Evolutionary conservation across 1,284 basidiomycete genomes (phyloP).

Genomic region (Xanthoconium separans): DNA sequence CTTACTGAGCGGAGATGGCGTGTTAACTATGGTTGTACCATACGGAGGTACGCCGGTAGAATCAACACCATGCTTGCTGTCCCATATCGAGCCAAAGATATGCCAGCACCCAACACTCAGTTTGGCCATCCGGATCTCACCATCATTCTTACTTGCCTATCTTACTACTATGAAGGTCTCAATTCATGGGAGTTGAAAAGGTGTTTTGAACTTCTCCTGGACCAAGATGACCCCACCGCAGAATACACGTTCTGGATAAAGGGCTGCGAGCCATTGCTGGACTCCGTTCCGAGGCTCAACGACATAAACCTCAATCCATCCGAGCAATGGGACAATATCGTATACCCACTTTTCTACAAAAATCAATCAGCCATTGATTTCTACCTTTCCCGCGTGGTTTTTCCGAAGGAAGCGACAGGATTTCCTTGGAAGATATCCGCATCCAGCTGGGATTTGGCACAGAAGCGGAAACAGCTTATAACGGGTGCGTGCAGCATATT

Average conservation of each 20-base stretch:
- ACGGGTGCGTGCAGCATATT: not conserved
- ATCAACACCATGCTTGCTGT: not conserved
- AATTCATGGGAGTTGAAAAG: not conserved
- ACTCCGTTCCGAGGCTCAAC: not conserved
- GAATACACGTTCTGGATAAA: not conserved
- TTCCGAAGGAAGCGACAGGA: not conserved
- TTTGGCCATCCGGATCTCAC: not conserved
- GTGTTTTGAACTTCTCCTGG: not conserved
- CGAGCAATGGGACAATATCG: not conserved
- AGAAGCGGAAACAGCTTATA: not conserved
- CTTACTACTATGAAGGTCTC: not conserved
- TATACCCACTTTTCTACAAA: not conserved
- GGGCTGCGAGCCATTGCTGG: not conserved
- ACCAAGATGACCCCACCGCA: not conserved
- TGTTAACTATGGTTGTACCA: not conserved
- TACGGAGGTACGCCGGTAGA: not conserved
- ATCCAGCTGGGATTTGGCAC: not conserved
- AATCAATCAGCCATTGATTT: not conserved
- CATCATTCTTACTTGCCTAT: not conserved
- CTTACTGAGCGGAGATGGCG: constrained; percentile 1
- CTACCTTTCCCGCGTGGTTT: not conserved
- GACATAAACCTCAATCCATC: not conserved
- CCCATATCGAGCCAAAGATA: not conserved
- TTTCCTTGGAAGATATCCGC: not conserved
- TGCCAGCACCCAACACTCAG: not conserved